Evolutionary conservation across 371 early-diverging fungal genomes (phyloP), one percentile per base, ranked within the genome.

Genomic region (Capillidium heterosporum): DNA sequence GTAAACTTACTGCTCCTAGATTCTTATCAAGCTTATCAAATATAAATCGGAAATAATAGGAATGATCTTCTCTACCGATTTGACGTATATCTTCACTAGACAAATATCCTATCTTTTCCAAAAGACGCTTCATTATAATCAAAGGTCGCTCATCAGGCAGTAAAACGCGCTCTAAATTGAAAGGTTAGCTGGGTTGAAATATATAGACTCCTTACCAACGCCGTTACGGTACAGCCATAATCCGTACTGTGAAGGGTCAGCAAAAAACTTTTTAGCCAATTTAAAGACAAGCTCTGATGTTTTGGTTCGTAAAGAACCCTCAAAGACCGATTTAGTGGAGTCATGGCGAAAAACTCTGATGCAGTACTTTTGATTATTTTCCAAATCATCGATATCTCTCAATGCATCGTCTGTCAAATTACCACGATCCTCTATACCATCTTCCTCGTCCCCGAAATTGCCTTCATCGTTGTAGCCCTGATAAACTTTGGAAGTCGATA

Each of bases 1-100:
- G 35, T 35, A 35, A 4, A 35, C 13, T 35, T 35, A 35, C 35
- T 35, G 35, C 13, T 7, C 7, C 35, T 35, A 35, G 13, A 35
- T 35, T 35, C 35, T 35, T 35, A 35, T 35, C 35, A 35, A 35
- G 35, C 13, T 35, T 35, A 24, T 77, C 72, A 65, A 89, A 80
- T 0, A 75, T 74, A 59, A 88, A 87, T 23, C 85, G 78, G 62
- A 80, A 78, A 21, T 89, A 61, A 51, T 88, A 88, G 24, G 85
- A 81, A 63, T 88, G 84, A 60, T 91, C 90, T 58, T 90, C 90
- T 57, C 88, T 70, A 1, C 84, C 84, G 5, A 85, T 67, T 29
- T 81, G 75, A 53, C 84, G 80, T 24, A 90, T 68, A 52, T 74
- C 78, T 63, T 91, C 89, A 40, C 76, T 67, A n/a, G 76, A 76